Conservation (phyloP, 2,329 filamentous ascomycete species). For the Cryphonectria radicalis region DNA sequence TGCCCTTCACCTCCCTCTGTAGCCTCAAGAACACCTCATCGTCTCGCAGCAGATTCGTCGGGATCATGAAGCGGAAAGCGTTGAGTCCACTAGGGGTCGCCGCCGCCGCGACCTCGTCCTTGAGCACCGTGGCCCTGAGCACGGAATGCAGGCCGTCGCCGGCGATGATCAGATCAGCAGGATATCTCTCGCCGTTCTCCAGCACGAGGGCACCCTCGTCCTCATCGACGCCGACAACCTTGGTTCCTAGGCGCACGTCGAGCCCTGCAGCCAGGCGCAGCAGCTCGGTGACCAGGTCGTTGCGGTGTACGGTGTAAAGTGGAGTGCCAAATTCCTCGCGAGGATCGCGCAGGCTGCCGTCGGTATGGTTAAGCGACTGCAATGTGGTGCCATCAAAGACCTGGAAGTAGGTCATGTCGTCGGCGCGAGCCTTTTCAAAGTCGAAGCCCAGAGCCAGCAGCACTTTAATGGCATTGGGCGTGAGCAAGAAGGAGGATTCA, state of each 20-base stretch:
- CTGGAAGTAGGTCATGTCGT: constrained; percentile 32
- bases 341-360: constrained; percentile 29
- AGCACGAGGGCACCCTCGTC: constrained; percentile 24
- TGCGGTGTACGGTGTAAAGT: constrained; percentile 35
- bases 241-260: constrained; percentile 32
- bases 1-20: constrained; percentile 29
- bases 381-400: constrained; percentile 33
- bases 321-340: constrained; percentile 34
- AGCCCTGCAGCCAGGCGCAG: constrained; percentile 30
- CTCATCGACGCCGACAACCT: constrained; percentile 34
- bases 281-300: constrained; percentile 37
- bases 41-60: constrained; percentile 23
- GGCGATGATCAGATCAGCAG: constrained; percentile 39
- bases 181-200: constrained; percentile 31
- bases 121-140: constrained; percentile 29
- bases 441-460: constrained; percentile 36
- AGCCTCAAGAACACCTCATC: constrained; percentile 33
- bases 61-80: constrained; percentile 35
- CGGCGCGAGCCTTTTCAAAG: constrained; percentile 34
- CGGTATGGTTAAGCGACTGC: constrained; percentile 27
- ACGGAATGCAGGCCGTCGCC: constrained; percentile 38
- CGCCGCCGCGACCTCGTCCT: constrained; percentile 30
- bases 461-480: constrained; percentile 36
- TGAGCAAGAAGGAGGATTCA: constrained; percentile 38
- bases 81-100: constrained; percentile 31